Evolutionary conservation across 2,329 filamentous ascomycete genomes (phyloP), one percentile per base, ranked within the genome.

Genomic region (Alternaria triticimaculans): DNA sequence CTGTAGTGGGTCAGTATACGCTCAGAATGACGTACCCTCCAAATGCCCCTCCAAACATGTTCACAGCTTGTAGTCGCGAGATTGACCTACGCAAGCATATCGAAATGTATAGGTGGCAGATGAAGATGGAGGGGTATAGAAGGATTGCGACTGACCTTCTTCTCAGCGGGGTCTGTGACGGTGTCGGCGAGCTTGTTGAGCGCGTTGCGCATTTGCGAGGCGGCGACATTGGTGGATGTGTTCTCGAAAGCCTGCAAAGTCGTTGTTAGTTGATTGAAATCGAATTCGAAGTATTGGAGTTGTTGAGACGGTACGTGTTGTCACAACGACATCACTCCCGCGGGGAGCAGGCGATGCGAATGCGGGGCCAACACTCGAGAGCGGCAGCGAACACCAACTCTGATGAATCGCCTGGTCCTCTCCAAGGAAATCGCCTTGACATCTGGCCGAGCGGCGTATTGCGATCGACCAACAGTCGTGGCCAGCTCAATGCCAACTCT

Each of bases 191-290:
- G 91, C 82, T 91, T 90, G 81, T 97, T 98, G 81, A 99, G 87
- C 66, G 93, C 88, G 88, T 99, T 99, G 83, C 96, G 93, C 96
- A 99, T 99, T 86, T 99, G 96, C 65, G 94, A 96, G 60, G 96
- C 96, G 67, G 96, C 96, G 71, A 99, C 95, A 76, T 93, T 97
- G 79, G 96, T 99, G 60, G 95, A 97, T 74, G 96, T 97, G 89
- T 98, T 98, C 85, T 99, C 96, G 82, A 99, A 99, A 67, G 96
- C 96, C 96, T 98, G 82, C 14, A 54, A 80, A 44, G 10, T 56
- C 20, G 14, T 43, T 18, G 60, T 71, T 55, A 72, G 68, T 51
- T 33, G 21, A 23, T 8, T 54, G 43, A 33, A n/a, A 26, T 45
- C 46, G 21, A 9, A 20, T 46, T 51, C 9, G 45, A 37, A 25